Conservation (phyloP, 2,329 filamentous ascomycete species). For the Plenodomus tracheiphilus region DNA sequence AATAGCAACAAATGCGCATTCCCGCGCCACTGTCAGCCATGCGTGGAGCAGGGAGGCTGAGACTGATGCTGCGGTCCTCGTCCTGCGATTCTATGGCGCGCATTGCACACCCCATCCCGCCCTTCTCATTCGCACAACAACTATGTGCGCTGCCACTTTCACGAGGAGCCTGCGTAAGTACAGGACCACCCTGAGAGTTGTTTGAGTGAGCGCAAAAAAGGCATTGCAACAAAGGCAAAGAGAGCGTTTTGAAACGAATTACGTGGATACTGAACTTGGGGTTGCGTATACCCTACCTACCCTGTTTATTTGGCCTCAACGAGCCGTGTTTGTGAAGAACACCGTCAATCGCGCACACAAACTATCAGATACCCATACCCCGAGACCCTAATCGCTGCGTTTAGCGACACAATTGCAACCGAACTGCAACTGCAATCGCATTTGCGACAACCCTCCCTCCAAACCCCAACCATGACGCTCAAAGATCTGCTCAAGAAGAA, state of each 20-base stretch:
- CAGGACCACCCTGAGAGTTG: constrained; percentile 34
- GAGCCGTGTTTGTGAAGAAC: background rate
- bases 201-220: background rate
- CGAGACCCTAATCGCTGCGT: too few relatives aligned
- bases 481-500: constrained; percentile 67
- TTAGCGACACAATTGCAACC: too few relatives aligned
- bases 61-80: constrained; percentile 31
- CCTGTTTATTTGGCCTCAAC: background rate
- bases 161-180: constrained; percentile 34
- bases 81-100: constrained; percentile 21
- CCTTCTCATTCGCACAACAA: constrained; percentile 8
- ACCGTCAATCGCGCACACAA: background rate
- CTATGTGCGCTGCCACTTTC: constrained; percentile 31
- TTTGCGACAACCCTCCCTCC: constrained; percentile 6
- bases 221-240: background rate
- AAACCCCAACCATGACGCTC: constrained; percentile 56
- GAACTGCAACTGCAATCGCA: constrained; percentile 3
- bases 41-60: constrained; percentile 9
- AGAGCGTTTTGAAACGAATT: constrained; percentile 3
- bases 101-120: constrained; percentile 23
- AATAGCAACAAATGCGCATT: constrained; percentile 1
- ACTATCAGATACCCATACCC: background rate
- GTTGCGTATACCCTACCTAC: background rate
- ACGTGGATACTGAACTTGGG: background rate
- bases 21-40: background rate